Conservation (phyloP, 2,329 filamentous ascomycete species). For the Neonectria hederae region DNA sequence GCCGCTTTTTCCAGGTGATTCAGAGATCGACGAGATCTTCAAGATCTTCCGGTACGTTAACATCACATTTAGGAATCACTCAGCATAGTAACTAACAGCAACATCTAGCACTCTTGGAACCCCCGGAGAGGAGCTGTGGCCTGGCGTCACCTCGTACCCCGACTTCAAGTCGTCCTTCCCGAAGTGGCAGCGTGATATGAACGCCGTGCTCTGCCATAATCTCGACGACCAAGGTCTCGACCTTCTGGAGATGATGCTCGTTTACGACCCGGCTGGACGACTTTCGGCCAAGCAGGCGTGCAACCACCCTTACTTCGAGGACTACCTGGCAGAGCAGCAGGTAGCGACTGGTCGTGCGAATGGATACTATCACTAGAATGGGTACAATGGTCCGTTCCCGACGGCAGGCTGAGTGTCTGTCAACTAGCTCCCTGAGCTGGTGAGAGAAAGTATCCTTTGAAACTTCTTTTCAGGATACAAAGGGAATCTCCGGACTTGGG, state of each 20-base stretch:
- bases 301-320: slow-evolving; percentile 82
- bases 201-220: slow-evolving; percentile 72
- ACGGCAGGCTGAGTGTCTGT: slow-evolving; percentile 31
- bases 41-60: slow-evolving; percentile 74
- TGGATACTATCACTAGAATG: slow-evolving; percentile 51
- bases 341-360: slow-evolving; percentile 42
- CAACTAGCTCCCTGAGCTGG: neutral
- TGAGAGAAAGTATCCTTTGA: slow-evolving; percentile 24
- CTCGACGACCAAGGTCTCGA: slow-evolving; percentile 79
- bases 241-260: slow-evolving; percentile 75
- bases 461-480: slow-evolving; percentile 23
- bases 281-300: slow-evolving; percentile 91
- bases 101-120: slow-evolving; percentile 76
- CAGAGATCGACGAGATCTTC: slow-evolving; percentile 63
- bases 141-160: slow-evolving; percentile 91
- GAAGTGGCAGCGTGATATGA: slow-evolving; percentile 82
- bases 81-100: slow-evolving; percentile 19
- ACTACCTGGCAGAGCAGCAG: slow-evolving; percentile 46
- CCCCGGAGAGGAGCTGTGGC: slow-evolving; percentile 83
- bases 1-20: slow-evolving; percentile 91
- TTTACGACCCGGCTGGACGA: slow-evolving; percentile 86
- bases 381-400: slow-evolving; percentile 36
- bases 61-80: neutral
- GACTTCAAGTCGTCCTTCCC: slow-evolving; percentile 94
- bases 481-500: slow-evolving; percentile 11